Base-by-base conservation (phyloP, 2,329 filamentous ascomycete genomes). In the Curvularia hawaiiensis region DNA sequence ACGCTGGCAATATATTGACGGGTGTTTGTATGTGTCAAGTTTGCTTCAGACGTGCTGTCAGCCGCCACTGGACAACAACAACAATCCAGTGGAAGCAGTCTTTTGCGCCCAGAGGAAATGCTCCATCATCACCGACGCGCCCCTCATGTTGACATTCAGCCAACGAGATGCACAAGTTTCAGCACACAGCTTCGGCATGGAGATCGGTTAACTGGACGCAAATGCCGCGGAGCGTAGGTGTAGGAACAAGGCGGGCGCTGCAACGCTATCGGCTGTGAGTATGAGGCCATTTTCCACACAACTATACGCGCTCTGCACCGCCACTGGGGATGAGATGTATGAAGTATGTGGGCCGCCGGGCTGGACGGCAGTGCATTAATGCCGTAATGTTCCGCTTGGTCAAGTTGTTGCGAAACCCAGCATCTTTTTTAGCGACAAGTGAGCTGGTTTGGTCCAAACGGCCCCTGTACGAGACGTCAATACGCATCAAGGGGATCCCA, bases 161-260 rank as follows among this genome's bases (percentile, higher is more conserved):
- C 57, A 67, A 87, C 82, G 61, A 81, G 79, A 41, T 94, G 80
- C 69, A 82, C 84, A 65, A 83, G 77, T 79, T 87, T 90, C 91
- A 90, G 94, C 26, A 80, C 78, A 53, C 80, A 77, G 74, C 85
- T 84, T 63, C 60, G 39, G 51, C 46, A 54, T 39, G 33, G 16
- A 30, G 11, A 41, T 48, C 53, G 45, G 48, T 46, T 46, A 55
- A 54, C 35, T 43, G 52, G 53, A 56, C 48, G 35, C 58, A 52
- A 57, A 31, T 33, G 31, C 52, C 49, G 40, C 52, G 40, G 49
- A 39, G 35, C 4, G 26, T 28, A 28, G 26, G 26, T 28, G 26
- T 28, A 28, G 26, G 22, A 28, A 28, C 26, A 28, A 28, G 26
- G 33, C 54, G 53, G 49, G 52, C 56, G 57, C 48, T 50, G 50